Percentiles rank a stretch among this genome's conserved stretches.
Evolutionary conservation across 1,284 basidiomycete species (phyloP).

Genomic region (Cryptococcus floricola): DNA sequence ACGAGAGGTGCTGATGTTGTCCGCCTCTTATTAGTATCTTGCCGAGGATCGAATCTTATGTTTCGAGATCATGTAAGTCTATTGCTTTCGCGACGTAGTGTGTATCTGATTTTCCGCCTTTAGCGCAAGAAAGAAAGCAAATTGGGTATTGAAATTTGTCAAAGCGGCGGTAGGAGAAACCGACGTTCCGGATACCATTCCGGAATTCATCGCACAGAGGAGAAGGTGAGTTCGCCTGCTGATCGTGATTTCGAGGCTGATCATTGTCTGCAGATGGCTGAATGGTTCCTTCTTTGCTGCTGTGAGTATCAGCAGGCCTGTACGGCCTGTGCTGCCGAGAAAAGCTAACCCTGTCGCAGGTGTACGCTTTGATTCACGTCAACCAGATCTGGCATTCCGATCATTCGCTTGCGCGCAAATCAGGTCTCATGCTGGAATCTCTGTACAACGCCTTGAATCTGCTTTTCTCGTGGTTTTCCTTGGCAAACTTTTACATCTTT

Average conservation of each 20-base stretch:
- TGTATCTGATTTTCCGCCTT: not conserved
- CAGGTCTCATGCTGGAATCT: constrained; percentile 70
- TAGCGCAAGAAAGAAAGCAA: constrained; percentile 74
- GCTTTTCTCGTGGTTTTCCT: constrained; percentile 83
- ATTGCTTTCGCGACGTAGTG: not conserved
- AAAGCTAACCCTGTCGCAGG: constrained; percentile 32
- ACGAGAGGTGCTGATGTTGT: not conserved
- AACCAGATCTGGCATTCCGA: constrained; percentile 80
- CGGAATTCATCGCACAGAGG: constrained; percentile 88
- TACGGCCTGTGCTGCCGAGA: not conserved
- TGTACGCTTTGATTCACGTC: constrained; percentile 57
- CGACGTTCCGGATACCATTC: constrained; percentile 87
- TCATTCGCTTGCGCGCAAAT: constrained; percentile 74
- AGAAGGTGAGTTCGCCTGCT: constrained; percentile 52
- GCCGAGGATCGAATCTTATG: constrained; percentile 80
- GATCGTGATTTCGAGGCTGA: not conserved
- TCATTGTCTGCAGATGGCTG: constrained; percentile 41
- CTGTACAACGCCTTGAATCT: constrained; percentile 85
- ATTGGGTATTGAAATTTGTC: constrained; percentile 95
- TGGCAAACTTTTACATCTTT: constrained; percentile 94
- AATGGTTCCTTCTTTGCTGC: constrained; percentile 92
- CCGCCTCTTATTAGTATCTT: constrained; percentile 25
- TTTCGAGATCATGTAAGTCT: constrained; percentile 74
- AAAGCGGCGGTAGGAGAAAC: constrained; percentile 94
- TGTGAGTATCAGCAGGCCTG: constrained; percentile 14